Base-by-base conservation (phyloP, 2,329 filamentous ascomycete species). In the Alternaria sp. region DNA sequence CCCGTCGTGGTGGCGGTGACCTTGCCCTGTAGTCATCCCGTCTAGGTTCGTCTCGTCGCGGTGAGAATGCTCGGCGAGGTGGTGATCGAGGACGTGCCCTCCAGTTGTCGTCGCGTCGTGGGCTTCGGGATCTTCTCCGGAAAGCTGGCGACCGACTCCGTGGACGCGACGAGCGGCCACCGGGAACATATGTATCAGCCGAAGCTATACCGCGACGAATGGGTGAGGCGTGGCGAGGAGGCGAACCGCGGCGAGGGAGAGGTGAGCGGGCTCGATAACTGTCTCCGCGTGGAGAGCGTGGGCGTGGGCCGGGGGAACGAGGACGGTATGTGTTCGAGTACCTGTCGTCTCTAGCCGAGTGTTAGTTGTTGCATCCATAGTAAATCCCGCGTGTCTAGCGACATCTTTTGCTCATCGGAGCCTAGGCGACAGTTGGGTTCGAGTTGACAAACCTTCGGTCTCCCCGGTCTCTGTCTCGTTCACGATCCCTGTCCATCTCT, bases 61-160 rank as follows among this genome's bases (percentile, higher is more conserved):
- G 72, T 14, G 77, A 80, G 51, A 72, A 79, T 37, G 60, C 72
- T 48, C 81, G 76, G 8, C 80, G 76, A 21, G 80, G 78, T 39
- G 84, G 85, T 29, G 84, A 85, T 63, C 81, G 78, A 46, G 79
- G 78, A 60, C 81, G 65, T 51, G 76, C 53, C 71, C 80, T 73
- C 81, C 77, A 76, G 67, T 78, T 78, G 66, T 81, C 76, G 52
- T 78, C 76, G 28, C 76, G 72, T 31, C 73, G 71, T 37, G 76
- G 78, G 58, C 79, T 80, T 57, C 76, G 74, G 23, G 76, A 81
- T 46, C 78, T 65, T 50, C 76, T 74, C 29, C 77, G 74, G 58
- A 70, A 79, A 10, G 65, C 65, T 36, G 77, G 76, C 51, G 78
- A 79, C 28, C 78, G 76, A 58, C 76, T 79, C 39, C 77, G 66